Evolutionary conservation across 2,329 filamentous ascomycete species (phyloP), one percentile per base, ranked within the genome.

Genomic region (Neofusicoccum laricinum): DNA sequence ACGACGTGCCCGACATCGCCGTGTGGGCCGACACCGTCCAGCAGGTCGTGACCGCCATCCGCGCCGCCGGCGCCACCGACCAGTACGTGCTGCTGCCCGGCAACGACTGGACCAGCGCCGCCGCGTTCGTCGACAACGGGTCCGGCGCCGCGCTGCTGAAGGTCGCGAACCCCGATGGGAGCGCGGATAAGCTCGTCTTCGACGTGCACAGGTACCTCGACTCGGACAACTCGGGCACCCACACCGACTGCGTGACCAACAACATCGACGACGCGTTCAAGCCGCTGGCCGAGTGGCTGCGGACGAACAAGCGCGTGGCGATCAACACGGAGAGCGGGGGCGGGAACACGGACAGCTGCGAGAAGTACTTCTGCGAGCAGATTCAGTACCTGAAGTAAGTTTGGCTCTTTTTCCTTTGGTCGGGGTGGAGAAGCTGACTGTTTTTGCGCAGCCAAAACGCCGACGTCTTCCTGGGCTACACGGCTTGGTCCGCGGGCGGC

Each of bases 41-140:
- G 71, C 80, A 80, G 12, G 86, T 80, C 15, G 88, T 91, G 1
- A 87, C 83, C 0, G 88, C 86, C 3, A 90, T 91, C 69, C 85
- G 88, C 48, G 74, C 82, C 46, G 83, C 85, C 2, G 88, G 88
- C n/a, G 87, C 88, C n/a, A 82, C 78, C 0, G 76, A 77, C 19
- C 86, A 90, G 67, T 82, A 86, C 70, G 89, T 90, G 68, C 79
- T 90, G 12, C 81, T 90, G 1, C 85, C 88, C 0, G 88, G 88
- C 2, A 87, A 81, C 41, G 84, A 85, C 69, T 90, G 83, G 71
- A 82, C 84, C 7, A 67, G 64, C 3, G 73, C 73, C 1, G 71
- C 68, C 8, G 66, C 66, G 1, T 75, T 73, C 53, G 68, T 72
- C 3, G 64, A 58, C 19, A 67, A 68, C 19, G 72, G 70, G 12